Evolutionary conservation across 208 protist species (phyloP).

Genomic region (Phytomonas sp.): DNA sequence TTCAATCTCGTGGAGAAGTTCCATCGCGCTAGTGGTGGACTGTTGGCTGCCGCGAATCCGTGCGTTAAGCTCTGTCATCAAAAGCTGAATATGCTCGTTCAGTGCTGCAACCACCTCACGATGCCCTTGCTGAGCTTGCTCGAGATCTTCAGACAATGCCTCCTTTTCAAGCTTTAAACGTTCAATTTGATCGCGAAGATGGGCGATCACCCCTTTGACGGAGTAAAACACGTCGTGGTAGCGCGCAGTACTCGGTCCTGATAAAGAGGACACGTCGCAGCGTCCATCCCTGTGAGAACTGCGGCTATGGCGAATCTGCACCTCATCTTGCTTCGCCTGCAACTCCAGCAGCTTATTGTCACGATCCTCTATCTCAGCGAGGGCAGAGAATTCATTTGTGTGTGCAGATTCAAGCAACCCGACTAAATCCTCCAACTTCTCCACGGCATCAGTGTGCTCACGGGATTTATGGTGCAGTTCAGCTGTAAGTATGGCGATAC

Average conservation of each 20-base stretch:
- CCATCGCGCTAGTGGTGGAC: conserved; percentile 32
- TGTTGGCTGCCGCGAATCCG: conserved; percentile 34
- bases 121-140: conserved; percentile 24
- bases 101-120: conserved; percentile 28
- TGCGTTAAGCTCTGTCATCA: conserved; percentile 41
- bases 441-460: conserved; percentile 37
- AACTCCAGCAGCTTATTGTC: conserved; percentile 31
- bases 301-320: background rate
- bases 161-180: conserved; percentile 57
- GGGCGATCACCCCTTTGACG: background rate
- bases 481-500: conserved; percentile 31
- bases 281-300: no score
- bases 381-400: conserved; percentile 34
- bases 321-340: conserved; percentile 11
- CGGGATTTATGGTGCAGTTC: conserved; percentile 35
- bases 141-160: conserved; percentile 36
- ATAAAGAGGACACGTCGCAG: no score
- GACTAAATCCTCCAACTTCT: conserved; percentile 66
- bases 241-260: background rate
- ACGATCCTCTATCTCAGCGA: conserved; percentile 19
- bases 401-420: conserved; percentile 41
- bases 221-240: conserved; percentile 10
- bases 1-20: conserved; percentile 34
- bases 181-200: conserved; percentile 42
- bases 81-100: conserved; percentile 31